phyloP scores from a whole-genome alignment of 768 basidiomycete species.

The Boletales sp. region DNA sequence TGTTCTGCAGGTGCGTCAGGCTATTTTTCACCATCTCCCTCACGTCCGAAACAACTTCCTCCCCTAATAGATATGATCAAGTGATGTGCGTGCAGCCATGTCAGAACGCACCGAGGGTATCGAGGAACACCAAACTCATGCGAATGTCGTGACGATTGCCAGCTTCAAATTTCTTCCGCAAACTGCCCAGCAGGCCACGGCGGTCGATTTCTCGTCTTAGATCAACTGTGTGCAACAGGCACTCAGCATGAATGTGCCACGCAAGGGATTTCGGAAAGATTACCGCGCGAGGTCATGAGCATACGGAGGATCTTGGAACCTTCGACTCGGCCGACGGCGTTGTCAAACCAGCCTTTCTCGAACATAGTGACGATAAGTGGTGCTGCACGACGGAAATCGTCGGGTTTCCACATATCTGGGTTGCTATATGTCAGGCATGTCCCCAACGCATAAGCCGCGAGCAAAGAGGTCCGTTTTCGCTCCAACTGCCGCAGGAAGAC shows the following conservation, averaged over 20 bases:
- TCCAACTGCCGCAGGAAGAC: background rate
- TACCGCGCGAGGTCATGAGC: slow-evolving; percentile 4
- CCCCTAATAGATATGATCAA: background rate
- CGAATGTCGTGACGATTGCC: slow-evolving; percentile 1
- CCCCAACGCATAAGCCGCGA: slow-evolving; percentile 9
- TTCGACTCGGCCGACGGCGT: slow-evolving; percentile 9
- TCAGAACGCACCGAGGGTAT: background rate
- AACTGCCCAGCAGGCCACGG: background rate
- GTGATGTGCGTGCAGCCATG: background rate
- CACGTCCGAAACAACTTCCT: background rate
- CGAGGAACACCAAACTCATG: slow-evolving; percentile 1
- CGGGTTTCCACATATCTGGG: background rate
- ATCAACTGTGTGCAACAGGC: background rate
- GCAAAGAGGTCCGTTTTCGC: background rate
- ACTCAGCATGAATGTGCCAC: background rate
- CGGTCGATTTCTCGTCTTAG: background rate
- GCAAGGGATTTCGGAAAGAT: background rate
- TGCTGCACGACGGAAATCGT: background rate
- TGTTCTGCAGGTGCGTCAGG: background rate
- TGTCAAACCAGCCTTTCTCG: slow-evolving; percentile 13
- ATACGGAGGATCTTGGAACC: background rate
- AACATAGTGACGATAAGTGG: background rate
- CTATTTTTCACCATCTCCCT: background rate
- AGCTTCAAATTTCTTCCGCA: slow-evolving; percentile 1
- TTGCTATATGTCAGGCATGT: background rate